Percentiles rank a stretch among this genome's conserved stretches.
Evolutionary conservation across 2,329 filamentous ascomycete genomes (phyloP).

Genomic region (Fusarium haematococcum): DNA sequence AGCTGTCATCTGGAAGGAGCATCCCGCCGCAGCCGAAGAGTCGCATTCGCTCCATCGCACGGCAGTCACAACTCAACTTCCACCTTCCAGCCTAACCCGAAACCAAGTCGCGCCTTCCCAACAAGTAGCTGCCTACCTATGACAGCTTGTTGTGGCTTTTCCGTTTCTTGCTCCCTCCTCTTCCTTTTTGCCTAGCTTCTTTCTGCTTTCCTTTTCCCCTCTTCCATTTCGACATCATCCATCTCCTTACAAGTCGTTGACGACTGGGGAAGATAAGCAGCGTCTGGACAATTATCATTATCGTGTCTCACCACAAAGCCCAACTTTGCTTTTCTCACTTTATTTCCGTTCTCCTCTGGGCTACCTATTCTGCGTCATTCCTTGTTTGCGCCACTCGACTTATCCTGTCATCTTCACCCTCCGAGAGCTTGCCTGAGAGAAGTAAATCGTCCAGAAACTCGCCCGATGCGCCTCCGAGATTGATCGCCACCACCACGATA

Average conservation of each 20-base stretch:
- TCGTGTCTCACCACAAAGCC: slow-evolving; percentile 16
- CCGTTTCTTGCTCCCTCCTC: slow-evolving; percentile 4
- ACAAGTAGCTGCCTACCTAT: slow-evolving; percentile 13
- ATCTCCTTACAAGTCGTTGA: slow-evolving; percentile 12
- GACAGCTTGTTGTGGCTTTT: slow-evolving; percentile 22
- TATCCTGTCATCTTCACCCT: slow-evolving; percentile 2
- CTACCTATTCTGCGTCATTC: not conserved
- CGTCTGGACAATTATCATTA: not conserved
- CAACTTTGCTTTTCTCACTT: slow-evolving; percentile 2
- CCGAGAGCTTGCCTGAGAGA: not conserved
- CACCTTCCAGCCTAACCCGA: not conserved
- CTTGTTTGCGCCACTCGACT: slow-evolving; percentile 8
- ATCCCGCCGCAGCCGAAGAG: slow-evolving; percentile 1
- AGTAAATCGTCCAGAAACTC: not conserved
- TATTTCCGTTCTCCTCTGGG: not conserved
- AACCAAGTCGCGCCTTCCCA: slow-evolving; percentile 10
- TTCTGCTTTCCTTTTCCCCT: not conserved
- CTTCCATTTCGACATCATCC: not conserved
- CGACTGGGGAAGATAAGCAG: slow-evolving; percentile 9
- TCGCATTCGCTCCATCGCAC: not conserved
- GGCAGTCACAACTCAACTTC: not conserved
- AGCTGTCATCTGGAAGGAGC: slow-evolving; percentile 8
- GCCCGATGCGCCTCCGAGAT: slow-evolving; percentile 14
- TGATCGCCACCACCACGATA: slow-evolving; percentile 11
- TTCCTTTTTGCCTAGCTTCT: not conserved